A percentile compares a stretch with the other conserved stretches of the same genome.
Conservation (phyloP, 148 eudicot species). For the Silene latifolia region DNA sequence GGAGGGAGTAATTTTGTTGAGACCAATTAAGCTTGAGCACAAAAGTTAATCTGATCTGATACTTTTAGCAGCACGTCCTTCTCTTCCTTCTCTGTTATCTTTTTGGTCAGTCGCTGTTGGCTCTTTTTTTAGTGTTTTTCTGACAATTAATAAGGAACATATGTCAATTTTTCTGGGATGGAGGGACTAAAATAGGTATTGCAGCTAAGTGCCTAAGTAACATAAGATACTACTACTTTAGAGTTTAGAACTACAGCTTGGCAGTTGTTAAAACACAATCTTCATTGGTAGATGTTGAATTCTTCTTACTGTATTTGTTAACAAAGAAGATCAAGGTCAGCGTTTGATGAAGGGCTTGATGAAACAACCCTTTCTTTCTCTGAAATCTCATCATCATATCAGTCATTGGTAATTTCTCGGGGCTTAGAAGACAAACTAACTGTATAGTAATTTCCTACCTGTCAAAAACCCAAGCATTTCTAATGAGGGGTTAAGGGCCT, state of each 20-base stretch:
- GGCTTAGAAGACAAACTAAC: background rate
- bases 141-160: background rate
- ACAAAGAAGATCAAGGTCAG: background rate
- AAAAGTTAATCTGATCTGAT: background rate
- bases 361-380: background rate
- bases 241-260: background rate
- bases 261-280: background rate
- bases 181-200: background rate
- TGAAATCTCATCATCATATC: background rate
- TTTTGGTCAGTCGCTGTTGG: background rate
- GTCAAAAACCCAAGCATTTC: background rate
- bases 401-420: background rate
- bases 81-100: background rate
- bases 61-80: background rate
- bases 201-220: background rate
- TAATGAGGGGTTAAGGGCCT: background rate
- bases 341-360: background rate
- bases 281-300: background rate
- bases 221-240: background rate
- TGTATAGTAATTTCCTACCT: background rate
- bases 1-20: background rate
- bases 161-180: background rate
- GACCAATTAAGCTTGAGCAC: background rate
- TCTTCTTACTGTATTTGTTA: background rate
- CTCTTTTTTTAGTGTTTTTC: background rate